These are phyloP conservation scores for Hanseniaspora lindneri DNA, from an alignment of 805 yeast genomes.

Conservation along the genomic window DNA sequence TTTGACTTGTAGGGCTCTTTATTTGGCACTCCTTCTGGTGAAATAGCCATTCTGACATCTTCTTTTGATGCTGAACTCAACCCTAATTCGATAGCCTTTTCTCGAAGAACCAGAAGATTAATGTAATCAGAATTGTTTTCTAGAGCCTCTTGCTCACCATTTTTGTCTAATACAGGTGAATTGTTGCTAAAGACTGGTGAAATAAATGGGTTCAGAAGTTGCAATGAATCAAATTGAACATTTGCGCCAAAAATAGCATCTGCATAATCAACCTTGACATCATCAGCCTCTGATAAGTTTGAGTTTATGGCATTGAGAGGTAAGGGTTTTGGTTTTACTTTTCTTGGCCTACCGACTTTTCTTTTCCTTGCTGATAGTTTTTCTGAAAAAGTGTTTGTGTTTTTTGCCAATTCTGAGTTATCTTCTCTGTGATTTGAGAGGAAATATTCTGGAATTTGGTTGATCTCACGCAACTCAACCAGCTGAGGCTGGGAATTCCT, in stretches of 20 bases:
- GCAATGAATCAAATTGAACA: background rate
- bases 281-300: background rate
- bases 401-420: too few species aligned
- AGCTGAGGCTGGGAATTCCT: too few species aligned
- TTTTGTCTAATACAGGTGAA: background rate
- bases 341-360: background rate
- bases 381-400: too few species aligned
- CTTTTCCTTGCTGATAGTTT: too few species aligned
- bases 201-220: background rate
- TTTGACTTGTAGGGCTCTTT: background rate
- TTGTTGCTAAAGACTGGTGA: background rate
- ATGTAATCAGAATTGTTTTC: background rate
- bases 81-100: conserved; percentile 1
- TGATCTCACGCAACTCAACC: too few species aligned
- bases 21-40: background rate
- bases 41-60: background rate
- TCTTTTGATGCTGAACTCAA: background rate
- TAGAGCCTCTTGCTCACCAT: background rate
- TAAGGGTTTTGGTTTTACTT: background rate
- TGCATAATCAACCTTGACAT: conserved; percentile 1
- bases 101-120: background rate
- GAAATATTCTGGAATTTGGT: too few species aligned
- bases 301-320: background rate
- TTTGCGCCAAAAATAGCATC: conserved; percentile 1
- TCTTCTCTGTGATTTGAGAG: too few species aligned